Evolutionary conservation across 2,329 filamentous ascomycete genomes (phyloP), one percentile per base, ranked within the genome.

Genomic region (Pseudogymnoascus sp.): DNA sequence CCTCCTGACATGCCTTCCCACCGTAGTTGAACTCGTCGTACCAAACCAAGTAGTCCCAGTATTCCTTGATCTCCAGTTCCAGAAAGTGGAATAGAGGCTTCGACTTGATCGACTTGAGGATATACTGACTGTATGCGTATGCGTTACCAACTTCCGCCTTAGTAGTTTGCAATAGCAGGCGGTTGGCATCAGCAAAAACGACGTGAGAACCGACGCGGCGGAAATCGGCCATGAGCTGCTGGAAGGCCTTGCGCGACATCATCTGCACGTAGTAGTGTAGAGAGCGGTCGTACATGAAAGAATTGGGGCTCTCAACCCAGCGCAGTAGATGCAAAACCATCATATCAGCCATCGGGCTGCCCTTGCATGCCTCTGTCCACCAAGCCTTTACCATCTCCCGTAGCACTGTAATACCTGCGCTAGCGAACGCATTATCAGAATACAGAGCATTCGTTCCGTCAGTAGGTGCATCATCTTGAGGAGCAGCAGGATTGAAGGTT

Each of bases 1-100:
- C 89, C 69, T 94, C 85, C 59, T 87, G 85, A 67, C 91, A 96
- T 3, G 90, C 94, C 71, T 95, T 95, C 64, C 94, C 94, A 61
- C 94, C 95, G 70, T 97, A 97, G 78, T 99, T 99, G 80, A 93
- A 97, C 75, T 97, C 91, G 69, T 99, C 94, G 68, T 97, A 97
- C 94, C 94, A 99, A 3, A 97, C 87, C 0, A 99, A 85, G 70
- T 97, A 97, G 74, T 99, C 94, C 94, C 94, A 99, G 75, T 97
- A 99, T 73, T 99, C 94, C 68, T 93, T 96, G 74, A 99, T 94
- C 69, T 97, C 90, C 2, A 99, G 81, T 69, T 99, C 94, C 65
- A 99, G 86, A 72, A 99, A 99, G 74, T 97, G 90, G 76, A 99
- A 99, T 0, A 97, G 82, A 0, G 94, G 92, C 71, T 97, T 97